These are phyloP conservation scores for Ogataea nonfermentans DNA, from an alignment of 805 yeast species.

Conservation along the genomic window DNA sequence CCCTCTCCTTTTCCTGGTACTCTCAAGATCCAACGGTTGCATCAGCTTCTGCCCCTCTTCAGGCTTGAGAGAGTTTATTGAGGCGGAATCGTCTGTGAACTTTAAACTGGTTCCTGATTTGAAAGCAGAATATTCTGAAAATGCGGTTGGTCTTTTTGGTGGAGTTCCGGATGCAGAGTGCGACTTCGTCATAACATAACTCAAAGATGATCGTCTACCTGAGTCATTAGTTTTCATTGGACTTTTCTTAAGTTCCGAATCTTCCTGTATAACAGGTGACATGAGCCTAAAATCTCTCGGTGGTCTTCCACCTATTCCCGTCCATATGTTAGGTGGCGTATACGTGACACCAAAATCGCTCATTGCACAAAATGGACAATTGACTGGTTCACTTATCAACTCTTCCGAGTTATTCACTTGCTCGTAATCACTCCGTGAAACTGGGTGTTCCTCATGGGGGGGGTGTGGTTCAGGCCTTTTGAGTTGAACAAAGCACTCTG, in stretches of 20 bases:
- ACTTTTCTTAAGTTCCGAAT: slow-evolving; percentile 10
- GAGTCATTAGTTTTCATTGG: slow-evolving; percentile 7
- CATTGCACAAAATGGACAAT: slow-evolving; percentile 92
- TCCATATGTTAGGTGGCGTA: slow-evolving; percentile 57
- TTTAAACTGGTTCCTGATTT: neutral
- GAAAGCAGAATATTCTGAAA: slow-evolving; percentile 9
- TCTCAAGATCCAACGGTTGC: neutral
- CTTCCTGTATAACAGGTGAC: slow-evolving; percentile 25
- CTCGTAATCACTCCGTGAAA: slow-evolving; percentile 20
- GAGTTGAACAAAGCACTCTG: slow-evolving; percentile 96
- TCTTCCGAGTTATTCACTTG: slow-evolving; percentile 49
- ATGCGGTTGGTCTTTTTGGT: slow-evolving; percentile 19
- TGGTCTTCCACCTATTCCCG: slow-evolving; percentile 55
- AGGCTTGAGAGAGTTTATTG: neutral
- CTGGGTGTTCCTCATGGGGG: slow-evolving; percentile 64
- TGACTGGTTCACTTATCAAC: slow-evolving; percentile 81
- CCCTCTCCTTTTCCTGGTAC: slow-evolving; percentile 39
- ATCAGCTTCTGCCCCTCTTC: neutral
- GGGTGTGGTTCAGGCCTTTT: slow-evolving; percentile 90
- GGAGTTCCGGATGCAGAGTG: slow-evolving; percentile 30
- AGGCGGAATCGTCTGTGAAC: slow-evolving; percentile 2
- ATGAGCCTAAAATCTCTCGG: slow-evolving; percentile 42
- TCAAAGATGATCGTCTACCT: slow-evolving; percentile 21
- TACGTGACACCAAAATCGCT: slow-evolving; percentile 82
- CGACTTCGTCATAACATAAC: slow-evolving; percentile 28